Evolutionary conservation across 108 stramenopile species (phyloP), one percentile per base, ranked within the genome.

Genomic region (Cyclotella sp.): DNA sequence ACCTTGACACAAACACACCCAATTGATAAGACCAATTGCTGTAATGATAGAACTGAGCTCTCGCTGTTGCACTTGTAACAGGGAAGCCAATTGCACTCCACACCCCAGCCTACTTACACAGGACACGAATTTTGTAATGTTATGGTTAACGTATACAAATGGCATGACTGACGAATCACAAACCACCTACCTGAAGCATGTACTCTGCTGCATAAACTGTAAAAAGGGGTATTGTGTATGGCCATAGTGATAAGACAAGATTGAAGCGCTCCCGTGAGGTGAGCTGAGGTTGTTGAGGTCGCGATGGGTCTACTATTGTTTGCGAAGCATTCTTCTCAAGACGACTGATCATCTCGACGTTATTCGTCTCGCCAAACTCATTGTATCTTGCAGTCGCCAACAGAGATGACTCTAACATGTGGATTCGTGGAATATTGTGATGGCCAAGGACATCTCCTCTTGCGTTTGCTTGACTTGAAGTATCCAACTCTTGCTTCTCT

Each of bases 31-130:
- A 29, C 67, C 24, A 53, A 53, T 68, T 68, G 51, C 49, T 76
- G 55, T 86, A 91, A 29, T 89, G 72, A 64, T 88, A 95, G 68
- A 93, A 93, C 34, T 71, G 57, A 63, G 84, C 83, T 52, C 92
- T 78, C 1, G 88, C 73, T 0, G 47, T 57, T 51, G 72, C 67
- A 49, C 77, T 63, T 15, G 69, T 64, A 6, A 90, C 86, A 5
- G 94, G 94, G 70, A 93, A 91, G 8, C 94, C 92, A 51, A 95
- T 89, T 27, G 91, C 73, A 6, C 87, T 85, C 94, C 94, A 95
- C 7, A 87, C 79, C 7, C 94, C 94, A 9, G 86, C 74, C 66
- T 61, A 21, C 34, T 34, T 6, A 34, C 2, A 6, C 34, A 89
- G 86, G 12, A 85, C 65, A 3, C 79, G 59, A 7, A 40, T 62